Percentiles rank a stretch among this genome's conserved stretches.
Evolutionary conservation across 345 rosid genomes (phyloP).

Genomic region (Sonneratia caseolaris): DNA sequence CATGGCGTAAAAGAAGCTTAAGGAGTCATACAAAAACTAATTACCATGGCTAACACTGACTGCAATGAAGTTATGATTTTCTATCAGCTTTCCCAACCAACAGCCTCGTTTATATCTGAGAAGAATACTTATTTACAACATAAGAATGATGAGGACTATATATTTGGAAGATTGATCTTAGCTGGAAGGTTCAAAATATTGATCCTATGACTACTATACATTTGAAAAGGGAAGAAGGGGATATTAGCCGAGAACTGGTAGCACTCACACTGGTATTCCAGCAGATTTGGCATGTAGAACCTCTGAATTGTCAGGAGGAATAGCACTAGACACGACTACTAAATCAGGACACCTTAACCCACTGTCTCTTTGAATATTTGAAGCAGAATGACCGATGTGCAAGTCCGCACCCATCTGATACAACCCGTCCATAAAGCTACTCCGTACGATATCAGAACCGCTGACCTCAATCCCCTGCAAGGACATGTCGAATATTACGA

Average conservation of each 20-base stretch:
- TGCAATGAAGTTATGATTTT: neutral
- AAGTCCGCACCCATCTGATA: neutral
- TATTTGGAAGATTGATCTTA: neutral
- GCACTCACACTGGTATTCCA: slow-evolving; percentile 23
- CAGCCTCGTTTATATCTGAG: neutral
- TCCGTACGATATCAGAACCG: neutral
- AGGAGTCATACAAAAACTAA: neutral
- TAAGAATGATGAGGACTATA: neutral
- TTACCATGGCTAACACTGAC: slow-evolving; percentile 2
- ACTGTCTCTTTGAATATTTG: neutral
- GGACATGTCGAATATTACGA: neutral
- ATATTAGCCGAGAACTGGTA: neutral
- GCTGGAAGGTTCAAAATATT: no score
- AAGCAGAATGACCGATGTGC: neutral
- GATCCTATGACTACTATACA: neutral
- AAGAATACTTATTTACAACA: neutral
- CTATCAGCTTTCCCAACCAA: neutral
- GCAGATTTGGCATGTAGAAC: slow-evolving; percentile 17
- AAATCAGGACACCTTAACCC: slow-evolving; percentile 4
- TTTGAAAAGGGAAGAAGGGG: neutral
- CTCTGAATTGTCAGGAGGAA: slow-evolving; percentile 22
- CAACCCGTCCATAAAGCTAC: neutral
- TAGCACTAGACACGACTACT: slow-evolving; percentile 29
- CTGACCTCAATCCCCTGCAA: neutral
- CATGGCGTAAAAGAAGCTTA: neutral